phyloP scores from a whole-genome alignment of 2,329 filamentous ascomycete genomes.

The Scedosporium apiospermum region DNA sequence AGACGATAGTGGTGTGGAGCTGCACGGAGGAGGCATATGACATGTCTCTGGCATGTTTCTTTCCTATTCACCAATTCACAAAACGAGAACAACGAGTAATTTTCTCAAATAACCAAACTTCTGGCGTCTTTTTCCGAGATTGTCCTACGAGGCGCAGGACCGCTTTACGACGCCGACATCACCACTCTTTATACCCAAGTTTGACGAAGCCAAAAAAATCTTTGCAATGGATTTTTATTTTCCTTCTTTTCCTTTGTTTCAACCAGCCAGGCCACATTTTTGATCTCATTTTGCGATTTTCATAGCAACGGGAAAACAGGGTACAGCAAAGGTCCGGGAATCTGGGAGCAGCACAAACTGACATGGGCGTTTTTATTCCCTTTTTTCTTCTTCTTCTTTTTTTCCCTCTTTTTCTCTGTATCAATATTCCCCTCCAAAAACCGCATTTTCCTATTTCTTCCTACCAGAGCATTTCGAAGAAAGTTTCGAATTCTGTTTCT shows the following conservation, averaged over 20 bases:
- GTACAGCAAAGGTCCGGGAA: neutral
- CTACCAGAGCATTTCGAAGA: neutral
- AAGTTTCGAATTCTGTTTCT: neutral
- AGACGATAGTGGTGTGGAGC: neutral
- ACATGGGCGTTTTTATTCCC: neutral
- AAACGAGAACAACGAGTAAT: too few species aligned
- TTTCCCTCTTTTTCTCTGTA: neutral
- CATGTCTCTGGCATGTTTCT: neutral
- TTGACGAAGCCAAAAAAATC: neutral
- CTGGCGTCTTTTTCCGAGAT: neutral
- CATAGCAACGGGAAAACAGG: neutral
- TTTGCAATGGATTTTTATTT: neutral
- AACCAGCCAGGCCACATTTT: neutral
- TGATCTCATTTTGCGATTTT: neutral
- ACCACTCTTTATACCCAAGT: neutral
- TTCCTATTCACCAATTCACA: too few species aligned
- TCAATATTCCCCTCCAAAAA: neutral
- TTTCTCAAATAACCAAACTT: neutral
- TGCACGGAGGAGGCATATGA: neutral
- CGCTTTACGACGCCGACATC: neutral
- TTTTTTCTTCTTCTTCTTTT: neutral
- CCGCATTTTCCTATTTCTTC: neutral
- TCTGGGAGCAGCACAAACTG: neutral
- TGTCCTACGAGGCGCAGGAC: neutral
- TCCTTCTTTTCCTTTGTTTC: neutral